Evolutionary conservation across 2,329 filamentous ascomycete genomes (phyloP).

Genomic region (Trichoderma sp.): DNA sequence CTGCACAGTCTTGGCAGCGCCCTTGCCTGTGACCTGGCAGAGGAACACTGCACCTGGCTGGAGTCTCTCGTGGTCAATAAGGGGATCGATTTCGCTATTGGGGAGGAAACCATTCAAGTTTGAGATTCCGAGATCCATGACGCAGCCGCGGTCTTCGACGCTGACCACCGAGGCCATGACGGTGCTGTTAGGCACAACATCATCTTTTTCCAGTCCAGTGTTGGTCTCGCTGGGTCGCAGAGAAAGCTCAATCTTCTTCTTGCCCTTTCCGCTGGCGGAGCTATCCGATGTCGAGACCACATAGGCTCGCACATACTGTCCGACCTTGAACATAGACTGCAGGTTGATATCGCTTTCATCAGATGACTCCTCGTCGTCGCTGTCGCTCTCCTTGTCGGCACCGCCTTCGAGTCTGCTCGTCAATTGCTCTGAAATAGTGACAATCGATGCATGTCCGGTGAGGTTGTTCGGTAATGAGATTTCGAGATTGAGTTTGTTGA

Average conservation of each 20-base stretch:
- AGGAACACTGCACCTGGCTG: slow-evolving; percentile 85
- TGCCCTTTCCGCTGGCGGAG: slow-evolving; percentile 63
- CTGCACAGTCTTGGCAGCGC: slow-evolving; percentile 81
- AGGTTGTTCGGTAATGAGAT: slow-evolving; percentile 92
- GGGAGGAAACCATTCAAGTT: slow-evolving; percentile 81
- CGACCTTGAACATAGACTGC: slow-evolving; percentile 73
- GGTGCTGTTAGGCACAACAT: slow-evolving; percentile 74
- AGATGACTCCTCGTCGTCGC: slow-evolving; percentile 53
- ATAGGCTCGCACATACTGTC: slow-evolving; percentile 85
- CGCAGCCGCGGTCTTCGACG: slow-evolving; percentile 92
- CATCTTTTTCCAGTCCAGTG: slow-evolving; percentile 70
- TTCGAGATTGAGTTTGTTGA: slow-evolving; percentile 77
- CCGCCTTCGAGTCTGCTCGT: slow-evolving; percentile 76
- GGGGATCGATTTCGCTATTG: slow-evolving; percentile 75
- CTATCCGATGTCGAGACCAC: slow-evolving; percentile 79
- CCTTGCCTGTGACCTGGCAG: slow-evolving; percentile 77
- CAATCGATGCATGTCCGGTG: slow-evolving; percentile 84
- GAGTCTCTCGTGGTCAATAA: slow-evolving; percentile 66
- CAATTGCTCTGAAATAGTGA: slow-evolving; percentile 82
- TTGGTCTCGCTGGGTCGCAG: slow-evolving; percentile 81
- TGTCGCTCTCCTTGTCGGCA: slow-evolving; percentile 57
- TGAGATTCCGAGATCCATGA: slow-evolving; percentile 87
- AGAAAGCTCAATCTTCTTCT: slow-evolving; percentile 84
- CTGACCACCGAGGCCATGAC: slow-evolving; percentile 87
- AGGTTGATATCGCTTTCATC: slow-evolving; percentile 69